Conservation (phyloP, 176 grass and related monocot genomes). For the Zea luxurians region DNA sequence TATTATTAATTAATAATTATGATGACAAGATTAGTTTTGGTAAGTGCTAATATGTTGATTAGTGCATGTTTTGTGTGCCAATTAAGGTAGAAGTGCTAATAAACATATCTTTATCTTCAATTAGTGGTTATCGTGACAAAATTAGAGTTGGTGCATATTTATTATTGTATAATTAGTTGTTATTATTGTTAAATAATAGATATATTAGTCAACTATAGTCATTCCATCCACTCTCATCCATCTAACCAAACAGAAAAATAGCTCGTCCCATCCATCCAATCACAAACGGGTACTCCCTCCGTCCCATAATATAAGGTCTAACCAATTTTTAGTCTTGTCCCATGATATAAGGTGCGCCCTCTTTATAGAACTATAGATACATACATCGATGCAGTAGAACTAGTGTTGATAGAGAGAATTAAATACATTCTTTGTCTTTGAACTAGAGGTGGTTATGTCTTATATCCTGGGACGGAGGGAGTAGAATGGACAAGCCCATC, state of each 20-base stretch:
- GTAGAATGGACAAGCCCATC: no score
- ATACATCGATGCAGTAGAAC: no score
- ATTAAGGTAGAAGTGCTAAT: background rate
- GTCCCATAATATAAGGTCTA: no score
- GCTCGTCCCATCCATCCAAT: no score
- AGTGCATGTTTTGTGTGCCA: background rate
- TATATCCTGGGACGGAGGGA: no score
- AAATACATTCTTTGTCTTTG: no score
- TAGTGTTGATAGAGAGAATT: no score
- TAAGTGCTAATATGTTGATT: background rate
- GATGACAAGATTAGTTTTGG: background rate
- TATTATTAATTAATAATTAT: background rate
- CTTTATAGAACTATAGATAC: no score
- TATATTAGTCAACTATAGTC: background rate
- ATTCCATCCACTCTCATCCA: background rate
- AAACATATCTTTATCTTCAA: background rate
- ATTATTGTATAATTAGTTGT: background rate
- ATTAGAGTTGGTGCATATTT: background rate
- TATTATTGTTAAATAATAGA: background rate
- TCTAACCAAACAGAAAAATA: background rate
- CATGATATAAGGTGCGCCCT: no score
- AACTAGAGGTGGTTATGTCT: no score
- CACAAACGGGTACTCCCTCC: no score
- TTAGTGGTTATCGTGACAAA: background rate
- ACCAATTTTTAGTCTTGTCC: no score